Evolutionary conservation across 176 grass and related monocot genomes (phyloP), one percentile per base, ranked within the genome.

Genomic region (Phoenix dactylifera): DNA sequence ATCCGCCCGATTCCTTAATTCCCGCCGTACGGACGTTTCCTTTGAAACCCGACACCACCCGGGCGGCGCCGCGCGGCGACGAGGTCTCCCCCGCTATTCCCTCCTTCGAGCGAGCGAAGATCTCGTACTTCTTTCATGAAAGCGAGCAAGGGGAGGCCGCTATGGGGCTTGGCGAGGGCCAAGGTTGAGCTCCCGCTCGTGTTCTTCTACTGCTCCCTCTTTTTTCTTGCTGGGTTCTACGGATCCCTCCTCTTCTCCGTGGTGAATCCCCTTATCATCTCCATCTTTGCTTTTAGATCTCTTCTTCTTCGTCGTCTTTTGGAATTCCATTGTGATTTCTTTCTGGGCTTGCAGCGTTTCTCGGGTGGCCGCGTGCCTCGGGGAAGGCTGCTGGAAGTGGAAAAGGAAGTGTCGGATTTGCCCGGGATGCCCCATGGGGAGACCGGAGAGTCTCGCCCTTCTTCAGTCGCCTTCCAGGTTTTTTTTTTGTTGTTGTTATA

Each of bases 391-490:
- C 14, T 26, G 24, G 24, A 59, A 17, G 57, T 16, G 16, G 24
- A 24, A 17, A 23, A 15, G 15, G 63, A 65, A 23, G 49, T 14
- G 14, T 14, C n/a, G 15, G 23, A 49, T 24, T 49, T 59, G 20
- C 19, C 7, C 49, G 19, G 16, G 4, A 15, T 63, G 26, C 26
- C 59, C 1, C 50, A 63, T 63, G 70, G 70, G 18, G n/a, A 17
- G 17, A 62, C 69, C 25, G 69, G 50, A 32, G 58, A 72, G 22
- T 35, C 25, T 32, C 16, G 22, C 49, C 23, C 50, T 26, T 24
- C 50, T 62, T 62, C 30, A 18, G 62, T 39, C 16, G 25, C 69
- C 7, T 72, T 61, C 14, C 69, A 72, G 69, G 69, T 72, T 35
- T 3, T 61, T 10, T 49, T 58, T 25, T 15, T 39, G 14, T 2